phyloP scores from a whole-genome alignment of 2,329 filamentous ascomycete genomes.

The Diaporthe batatas region DNA sequence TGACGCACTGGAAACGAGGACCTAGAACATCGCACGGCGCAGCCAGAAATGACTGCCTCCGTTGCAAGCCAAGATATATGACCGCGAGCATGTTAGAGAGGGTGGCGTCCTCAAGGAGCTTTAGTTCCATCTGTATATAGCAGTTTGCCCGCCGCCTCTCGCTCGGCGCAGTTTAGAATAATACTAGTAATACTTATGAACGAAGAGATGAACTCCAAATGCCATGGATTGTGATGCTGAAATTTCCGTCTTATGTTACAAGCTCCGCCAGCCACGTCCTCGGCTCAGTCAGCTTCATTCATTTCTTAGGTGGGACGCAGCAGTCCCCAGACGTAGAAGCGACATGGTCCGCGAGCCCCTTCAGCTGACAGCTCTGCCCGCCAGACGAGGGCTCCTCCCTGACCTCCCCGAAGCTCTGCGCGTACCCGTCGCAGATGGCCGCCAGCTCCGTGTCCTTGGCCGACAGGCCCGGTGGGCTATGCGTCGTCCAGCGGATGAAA shows the following conservation, averaged over 20 bases:
- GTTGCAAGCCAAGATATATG: neutral
- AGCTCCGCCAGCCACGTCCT: too few relatives aligned
- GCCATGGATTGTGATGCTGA: neutral
- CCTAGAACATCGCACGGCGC: conserved; percentile 19
- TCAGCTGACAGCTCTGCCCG: conserved; percentile 52
- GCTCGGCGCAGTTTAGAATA: conserved; percentile 40
- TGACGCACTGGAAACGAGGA: conserved; percentile 11
- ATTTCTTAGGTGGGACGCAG: conserved; percentile 62
- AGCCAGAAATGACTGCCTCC: conserved; percentile 10
- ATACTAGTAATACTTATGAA: conserved; percentile 42
- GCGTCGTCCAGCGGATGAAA: conserved; percentile 81
- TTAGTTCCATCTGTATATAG: conserved; percentile 34
- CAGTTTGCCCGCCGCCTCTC: conserved; percentile 22
- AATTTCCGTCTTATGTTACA: too few relatives aligned
- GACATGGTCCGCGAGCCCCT: conserved; percentile 62
- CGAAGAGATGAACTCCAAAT: conserved; percentile 23
- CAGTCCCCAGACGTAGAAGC: conserved; percentile 64
- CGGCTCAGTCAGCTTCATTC: neutral
- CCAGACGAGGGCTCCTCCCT: conserved; percentile 44
- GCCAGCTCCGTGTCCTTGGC: conserved; percentile 74
- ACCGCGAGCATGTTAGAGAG: conserved; percentile 31
- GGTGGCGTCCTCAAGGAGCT: conserved; percentile 35
- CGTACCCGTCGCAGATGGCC: conserved; percentile 70
- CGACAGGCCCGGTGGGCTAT: conserved; percentile 75
- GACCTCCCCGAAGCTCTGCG: conserved; percentile 68